Evolutionary conservation across 192 early-diverging fungal genomes (phyloP).

Genomic region (Linnemannia elongata): DNA sequence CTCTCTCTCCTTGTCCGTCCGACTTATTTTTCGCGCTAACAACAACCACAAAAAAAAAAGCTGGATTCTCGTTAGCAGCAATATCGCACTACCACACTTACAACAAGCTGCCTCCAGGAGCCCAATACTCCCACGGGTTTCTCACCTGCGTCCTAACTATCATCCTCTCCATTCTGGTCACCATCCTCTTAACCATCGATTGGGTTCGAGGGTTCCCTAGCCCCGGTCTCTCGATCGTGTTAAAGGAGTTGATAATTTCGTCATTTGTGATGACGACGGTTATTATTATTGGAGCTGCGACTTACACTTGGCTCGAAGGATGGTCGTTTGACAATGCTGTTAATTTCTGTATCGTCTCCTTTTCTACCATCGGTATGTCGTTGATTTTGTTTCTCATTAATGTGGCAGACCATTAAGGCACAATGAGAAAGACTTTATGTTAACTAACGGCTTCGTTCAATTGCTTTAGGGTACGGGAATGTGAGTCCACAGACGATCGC

Average conservation of each 20-base stretch:
- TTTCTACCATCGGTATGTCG: slow-evolving; percentile 40
- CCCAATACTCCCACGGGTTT: slow-evolving; percentile 49
- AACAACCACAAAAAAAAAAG: slow-evolving; percentile 6
- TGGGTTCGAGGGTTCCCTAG: slow-evolving; percentile 50
- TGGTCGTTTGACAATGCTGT: slow-evolving; percentile 49
- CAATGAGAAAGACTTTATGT: too few relatives aligned
- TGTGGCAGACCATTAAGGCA: background rate
- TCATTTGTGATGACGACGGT: slow-evolving; percentile 50
- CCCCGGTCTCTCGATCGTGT: slow-evolving; percentile 29
- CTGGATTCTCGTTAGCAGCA: slow-evolving; percentile 27
- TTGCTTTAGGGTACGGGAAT: slow-evolving; percentile 38
- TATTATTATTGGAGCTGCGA: slow-evolving; percentile 30
- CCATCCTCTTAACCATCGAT: slow-evolving; percentile 30
- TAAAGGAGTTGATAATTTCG: slow-evolving; percentile 47
- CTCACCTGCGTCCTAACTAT: slow-evolving; percentile 27
- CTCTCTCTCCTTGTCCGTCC: background rate
- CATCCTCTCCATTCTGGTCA: slow-evolving; percentile 26
- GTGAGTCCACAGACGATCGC: slow-evolving; percentile 30
- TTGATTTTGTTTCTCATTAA: background rate
- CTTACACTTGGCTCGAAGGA: slow-evolving; percentile 30
- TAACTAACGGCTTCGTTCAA: too few relatives aligned
- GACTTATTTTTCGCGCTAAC: background rate
- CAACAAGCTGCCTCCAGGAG: slow-evolving; percentile 12
- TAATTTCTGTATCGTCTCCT: slow-evolving; percentile 56
- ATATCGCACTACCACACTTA: slow-evolving; percentile 16